Evolutionary conservation across 176 grass and related monocot species (phyloP), one percentile per base, ranked within the genome.

Genomic region (Juncus effusus): DNA sequence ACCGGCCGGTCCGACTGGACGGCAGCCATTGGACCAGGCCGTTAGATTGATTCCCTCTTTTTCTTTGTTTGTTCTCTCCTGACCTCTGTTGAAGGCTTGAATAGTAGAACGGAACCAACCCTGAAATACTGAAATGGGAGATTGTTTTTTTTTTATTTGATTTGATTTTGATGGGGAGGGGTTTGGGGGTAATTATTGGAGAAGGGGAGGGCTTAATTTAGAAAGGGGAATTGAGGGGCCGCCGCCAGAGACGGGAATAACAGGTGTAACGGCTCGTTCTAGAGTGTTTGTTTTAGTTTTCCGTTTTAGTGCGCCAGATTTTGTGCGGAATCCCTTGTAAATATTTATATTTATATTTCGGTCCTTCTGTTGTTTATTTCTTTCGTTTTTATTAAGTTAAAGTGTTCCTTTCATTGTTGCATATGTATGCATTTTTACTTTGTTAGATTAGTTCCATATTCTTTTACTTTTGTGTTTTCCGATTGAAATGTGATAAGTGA

Each of bases 1-100:
- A 42, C 55, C 38, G 78, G 82, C 49, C 78, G 70, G n/a, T 77
- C 81, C 13, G 54, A 68, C 76, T 84, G 89, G 51, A 69, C 50
- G 52, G 51, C 51, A 37, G 62, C 63, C 75, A 67, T 67, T 59
- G 63, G 16, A 42, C 36, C 51, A 69, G 35, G 65, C 16, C 44
- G 44, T 6, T 47, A 9, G 44, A 9, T 47, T 5, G 65, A 68
- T 67, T 44, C 5, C n/a, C 54, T 58, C 54, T 28, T 28, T 28
- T 28, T 28, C 19, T 28, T 28, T 28, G 1, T 28, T 28, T 28
- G 19, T 28, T 28, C 19, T 28, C 19, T 28, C 19, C 19, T 28
- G 19, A 28, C 19, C 19, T 16, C 45, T 40, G 6, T 1, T 10
- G 2, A 70, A 59, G 38, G 53, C 53, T 12, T 57, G n/a, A 72